These are phyloP conservation scores for Mycena epipterygia DNA, from an alignment of 768 basidiomycete species.

Conservation along the genomic window DNA sequence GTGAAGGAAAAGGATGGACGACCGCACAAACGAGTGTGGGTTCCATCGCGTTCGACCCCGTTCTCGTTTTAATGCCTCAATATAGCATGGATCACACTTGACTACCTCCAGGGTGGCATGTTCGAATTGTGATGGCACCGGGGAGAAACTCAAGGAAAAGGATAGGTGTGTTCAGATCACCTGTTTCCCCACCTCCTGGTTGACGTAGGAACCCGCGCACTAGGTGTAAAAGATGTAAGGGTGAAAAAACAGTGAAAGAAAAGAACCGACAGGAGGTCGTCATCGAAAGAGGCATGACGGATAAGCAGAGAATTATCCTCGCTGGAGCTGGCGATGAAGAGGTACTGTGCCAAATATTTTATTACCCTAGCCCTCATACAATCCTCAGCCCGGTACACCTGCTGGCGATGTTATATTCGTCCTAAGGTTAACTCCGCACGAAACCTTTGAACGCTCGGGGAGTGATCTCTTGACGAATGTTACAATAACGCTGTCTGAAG, in stretches of 20 bases:
- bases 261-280: conserved; percentile 91
- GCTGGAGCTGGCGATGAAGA: conserved; percentile 94
- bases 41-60: not conserved
- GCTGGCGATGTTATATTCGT: conserved; percentile 94
- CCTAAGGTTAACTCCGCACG: conserved; percentile 75
- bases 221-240: conserved; percentile 98
- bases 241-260: conserved; percentile 84
- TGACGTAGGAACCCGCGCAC: conserved; percentile 1
- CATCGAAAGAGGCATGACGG: conserved; percentile 89
- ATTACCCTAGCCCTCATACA: conserved; percentile 7
- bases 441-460: conserved; percentile 87
- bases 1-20: conserved; percentile 88
- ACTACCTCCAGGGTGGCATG: conserved; percentile 67
- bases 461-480: conserved; percentile 85
- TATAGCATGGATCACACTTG: conserved; percentile 58
- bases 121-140: conserved; percentile 76
- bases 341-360: conserved; percentile 55
- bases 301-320: conserved; percentile 88
- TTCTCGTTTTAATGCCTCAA: conserved; percentile 33
- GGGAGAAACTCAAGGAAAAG: conserved; percentile 84
- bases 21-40: conserved; percentile 68
- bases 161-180: conserved; percentile 68
- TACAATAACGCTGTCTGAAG: conserved; percentile 92
- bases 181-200: not conserved
- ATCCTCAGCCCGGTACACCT: conserved; percentile 83